Evolutionary conservation across 768 basidiomycete genomes (phyloP).

Genomic region (Lactarius psammicola): DNA sequence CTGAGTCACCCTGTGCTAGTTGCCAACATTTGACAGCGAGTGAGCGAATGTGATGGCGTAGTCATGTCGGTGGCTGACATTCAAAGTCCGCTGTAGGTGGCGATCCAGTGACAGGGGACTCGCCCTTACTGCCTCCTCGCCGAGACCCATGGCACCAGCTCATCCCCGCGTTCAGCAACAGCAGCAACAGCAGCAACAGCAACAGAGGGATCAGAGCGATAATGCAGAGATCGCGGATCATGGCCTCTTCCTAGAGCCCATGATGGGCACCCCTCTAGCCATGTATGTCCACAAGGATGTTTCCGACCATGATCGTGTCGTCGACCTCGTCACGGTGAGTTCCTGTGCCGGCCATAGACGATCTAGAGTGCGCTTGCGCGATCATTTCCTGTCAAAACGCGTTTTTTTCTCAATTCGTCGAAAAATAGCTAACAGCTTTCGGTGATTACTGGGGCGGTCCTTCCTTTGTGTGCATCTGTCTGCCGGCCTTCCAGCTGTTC

Average conservation of each 20-base stretch:
- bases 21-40: not conserved
- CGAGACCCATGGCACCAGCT: conserved; percentile 81
- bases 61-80: conserved; percentile 17
- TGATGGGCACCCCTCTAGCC: conserved; percentile 71
- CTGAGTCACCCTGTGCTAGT: not conserved
- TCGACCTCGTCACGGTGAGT: conserved; percentile 66
- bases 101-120: conserved; percentile 31
- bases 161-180: conserved; percentile 54
- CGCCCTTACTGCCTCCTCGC: conserved; percentile 31
- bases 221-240: conserved; percentile 34
- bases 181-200: conserved; percentile 38
- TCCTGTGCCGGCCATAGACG: conserved; percentile 19
- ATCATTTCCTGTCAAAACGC: conserved; percentile 2
- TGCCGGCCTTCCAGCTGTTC: not conserved
- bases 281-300: conserved; percentile 84
- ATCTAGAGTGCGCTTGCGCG: not conserved
- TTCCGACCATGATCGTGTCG: conserved; percentile 60
- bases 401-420: not conserved
- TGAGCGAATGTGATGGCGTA: not conserved
- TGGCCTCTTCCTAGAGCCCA: conserved; percentile 73
- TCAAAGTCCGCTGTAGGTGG: conserved; percentile 29
- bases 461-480: not conserved
- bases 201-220: conserved; percentile 39
- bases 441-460: not conserved
- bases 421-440: not conserved